phyloP scores from a whole-genome alignment of 768 basidiomycete species.

The Tremella fuciformis region DNA sequence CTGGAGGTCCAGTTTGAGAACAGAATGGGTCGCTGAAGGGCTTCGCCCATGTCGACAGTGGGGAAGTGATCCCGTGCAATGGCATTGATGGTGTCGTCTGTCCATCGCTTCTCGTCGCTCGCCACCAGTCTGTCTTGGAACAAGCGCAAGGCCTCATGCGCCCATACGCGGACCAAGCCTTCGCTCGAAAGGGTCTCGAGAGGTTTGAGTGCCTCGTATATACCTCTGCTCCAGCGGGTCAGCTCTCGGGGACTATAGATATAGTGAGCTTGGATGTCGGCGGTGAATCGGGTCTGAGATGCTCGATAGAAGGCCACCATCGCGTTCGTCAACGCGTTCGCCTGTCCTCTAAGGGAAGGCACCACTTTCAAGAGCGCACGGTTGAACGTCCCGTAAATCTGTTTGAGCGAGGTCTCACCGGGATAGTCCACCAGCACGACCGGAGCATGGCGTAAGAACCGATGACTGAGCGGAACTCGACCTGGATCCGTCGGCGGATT shows the following conservation, averaged over 20 bases:
- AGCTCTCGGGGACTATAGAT: slow-evolving; percentile 98
- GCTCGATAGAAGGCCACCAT: slow-evolving; percentile 96
- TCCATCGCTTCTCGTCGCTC: slow-evolving; percentile 91
- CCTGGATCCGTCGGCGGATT: slow-evolving; percentile 99
- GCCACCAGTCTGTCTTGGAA: slow-evolving; percentile 96
- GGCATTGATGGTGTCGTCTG: slow-evolving; percentile 82
- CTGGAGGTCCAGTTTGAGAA: slow-evolving; percentile 99
- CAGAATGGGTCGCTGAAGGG: slow-evolving; percentile 80
- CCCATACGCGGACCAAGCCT: slow-evolving; percentile 94
- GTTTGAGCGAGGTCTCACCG: slow-evolving; percentile 90
- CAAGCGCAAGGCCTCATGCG: slow-evolving; percentile 91
- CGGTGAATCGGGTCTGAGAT: slow-evolving; percentile 90
- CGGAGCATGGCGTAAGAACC: slow-evolving; percentile 96
- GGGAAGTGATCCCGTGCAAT: slow-evolving; percentile 89
- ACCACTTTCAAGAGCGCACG: slow-evolving; percentile 93
- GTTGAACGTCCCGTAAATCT: slow-evolving; percentile 98
- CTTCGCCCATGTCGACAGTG: slow-evolving; percentile 80
- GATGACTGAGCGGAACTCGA: slow-evolving; percentile 93
- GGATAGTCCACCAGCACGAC: slow-evolving; percentile 99
- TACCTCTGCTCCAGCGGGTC: slow-evolving; percentile 93
- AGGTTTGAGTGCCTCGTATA: slow-evolving; percentile 93
- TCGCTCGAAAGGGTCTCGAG: slow-evolving; percentile 90
- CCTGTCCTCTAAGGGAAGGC: slow-evolving; percentile 85
- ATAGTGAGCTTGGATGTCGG: slow-evolving; percentile 96
- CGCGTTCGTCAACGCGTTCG: slow-evolving; percentile 90